Evolutionary conservation across 176 grass and related monocot species (phyloP), one percentile per base, ranked within the genome.

Genomic region (Panicum miliaceum): DNA sequence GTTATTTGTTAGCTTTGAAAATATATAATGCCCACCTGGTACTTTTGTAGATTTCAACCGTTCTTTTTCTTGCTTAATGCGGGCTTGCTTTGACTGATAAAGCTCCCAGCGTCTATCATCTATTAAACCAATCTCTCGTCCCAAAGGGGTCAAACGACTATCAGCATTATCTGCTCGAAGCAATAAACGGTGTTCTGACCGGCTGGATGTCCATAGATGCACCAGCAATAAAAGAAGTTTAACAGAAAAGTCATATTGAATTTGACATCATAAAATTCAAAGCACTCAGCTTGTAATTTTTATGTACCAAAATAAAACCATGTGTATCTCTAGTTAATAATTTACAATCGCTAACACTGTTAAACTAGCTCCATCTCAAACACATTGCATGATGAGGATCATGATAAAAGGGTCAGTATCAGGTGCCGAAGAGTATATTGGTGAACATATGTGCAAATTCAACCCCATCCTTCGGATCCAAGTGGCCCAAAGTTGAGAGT

Each of bases 91-190:
- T 64, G 84, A 87, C 78, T 88, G 79, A 52, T 98, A 98, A 52
- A 98, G 75, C 68, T 95, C 83, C 96, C 96, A 98, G 23, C 86
- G 89, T 65, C 93, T 90, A 61, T 95, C 93, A 86, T 95, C 89
- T 90, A 96, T 95, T 26, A 98, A 90, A 73, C 96, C 96, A 81
- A 98, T 98, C 20, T 98, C 96, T 75, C 91, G 78, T 15, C 87
- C 96, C 50, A 96, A 86, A 92, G 93, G 93, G 52, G 93, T 95
- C 71, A 98, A 73, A 48, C 96, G 93, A 81, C 93, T 98, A 76
- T 98, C 93, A 71, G 96, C 96, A 92, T 98, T 98, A 77, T 98
- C 96, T 10, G 96, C 73, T 79, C 93, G 87, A 85, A 98, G 91
- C 45, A 98, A 84, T 74, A 98, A 79, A 77, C 93, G 90, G 65